Evolutionary conservation across 371 early-diverging fungal genomes (phyloP), one percentile per base, ranked within the genome.

Genomic region (Mortierella sp.): DNA sequence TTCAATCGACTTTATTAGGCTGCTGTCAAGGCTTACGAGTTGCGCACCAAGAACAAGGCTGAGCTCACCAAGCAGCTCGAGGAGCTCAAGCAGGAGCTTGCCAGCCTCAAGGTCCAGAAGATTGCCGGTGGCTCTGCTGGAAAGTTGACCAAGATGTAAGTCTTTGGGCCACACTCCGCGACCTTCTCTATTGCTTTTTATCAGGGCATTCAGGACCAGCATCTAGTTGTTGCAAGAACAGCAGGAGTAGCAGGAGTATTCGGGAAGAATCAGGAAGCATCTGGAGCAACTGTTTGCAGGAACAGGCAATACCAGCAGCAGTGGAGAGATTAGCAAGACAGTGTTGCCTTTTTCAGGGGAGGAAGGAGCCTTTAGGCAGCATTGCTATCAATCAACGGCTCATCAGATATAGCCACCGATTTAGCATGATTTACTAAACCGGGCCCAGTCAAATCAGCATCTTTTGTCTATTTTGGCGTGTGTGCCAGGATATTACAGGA

Each of bases 51-150:
- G 92, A 92, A 91, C 89, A 96, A 95, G 91, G 94, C 91, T 67
- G 96, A 97, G 88, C 93, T 98, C 68, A 85, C 89, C 77, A 93
- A 95, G 91, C 90, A 94, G 85, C 94, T 98, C 68, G 95, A 95
- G 73, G 95, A 95, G 81, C 93, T 97, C 87, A 97, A 96, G 94
- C 91, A 93, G 85, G 96, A 97, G 89, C 95, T 98, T 66, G 88
- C 95, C 76, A 87, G 92, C 74, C 93, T 97, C 85, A 94, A 96
- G 81, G 96, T 96, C 85, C 95, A 97, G 89, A 94, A 97, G 94
- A 93, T 94, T 79, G 90, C 96, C 76, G 93, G 92, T 80, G 93
- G 92, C 47, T 87, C 85, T 68, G 87, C 93, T 58, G 81, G 93
- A 87, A 95, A 95, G 91, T 88, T 95, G 70, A 88, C 92, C 86